Base-by-base conservation (phyloP, 164 flowering plant genomes). In the Chimonanthus salicifolius region DNA sequence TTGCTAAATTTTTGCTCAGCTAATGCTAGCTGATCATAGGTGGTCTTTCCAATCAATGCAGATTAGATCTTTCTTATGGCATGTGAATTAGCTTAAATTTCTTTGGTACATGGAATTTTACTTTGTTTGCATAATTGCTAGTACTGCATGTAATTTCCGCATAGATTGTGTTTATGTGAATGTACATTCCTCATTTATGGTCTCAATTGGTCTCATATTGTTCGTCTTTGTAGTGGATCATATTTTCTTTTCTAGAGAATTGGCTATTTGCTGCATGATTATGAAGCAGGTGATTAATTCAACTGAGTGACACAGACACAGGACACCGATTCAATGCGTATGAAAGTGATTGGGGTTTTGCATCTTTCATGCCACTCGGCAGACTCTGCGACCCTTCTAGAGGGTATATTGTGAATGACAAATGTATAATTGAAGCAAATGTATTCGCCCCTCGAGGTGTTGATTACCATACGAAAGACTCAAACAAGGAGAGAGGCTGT, bases 271-370 rank as follows among this genome's bases (percentile, higher is more conserved):
- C 20, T 11, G 8, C 33, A n/a, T 2, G 16, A n/a, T 66, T 15
- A 13, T 47, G 47, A n/a, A 50, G 74, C 43, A 10, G 33, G 47
- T 74, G 43, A 58, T 70, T 60, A 70, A 20, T 58, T 20, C 50
- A 67, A 49, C 18, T 77, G 54, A 47, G 10, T 72, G 44, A 2
- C 83, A 80, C 90, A 94, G 98, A 94, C 72, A 92, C 96, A 6
- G 90, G 89, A 49, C 96, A 94, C 77, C 91, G 89, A 72, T 94
- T 94, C 79, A 90, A 89, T 87, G 92, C 89, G 2, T 85, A 94
- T 74, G 94, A 92, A 74, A 90, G 91, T 77, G 97, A 92, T 77
- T 92, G 96, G 96, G 98, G 98, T 51, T 94, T 94, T 79, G 87
- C 97, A 60, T 94, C 98, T 16, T 94, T 94, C 75, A 94, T 94